These are phyloP conservation scores for Quercus wislizeni DNA, from an alignment of 306 rosid genomes.

Conservation along the genomic window DNA sequence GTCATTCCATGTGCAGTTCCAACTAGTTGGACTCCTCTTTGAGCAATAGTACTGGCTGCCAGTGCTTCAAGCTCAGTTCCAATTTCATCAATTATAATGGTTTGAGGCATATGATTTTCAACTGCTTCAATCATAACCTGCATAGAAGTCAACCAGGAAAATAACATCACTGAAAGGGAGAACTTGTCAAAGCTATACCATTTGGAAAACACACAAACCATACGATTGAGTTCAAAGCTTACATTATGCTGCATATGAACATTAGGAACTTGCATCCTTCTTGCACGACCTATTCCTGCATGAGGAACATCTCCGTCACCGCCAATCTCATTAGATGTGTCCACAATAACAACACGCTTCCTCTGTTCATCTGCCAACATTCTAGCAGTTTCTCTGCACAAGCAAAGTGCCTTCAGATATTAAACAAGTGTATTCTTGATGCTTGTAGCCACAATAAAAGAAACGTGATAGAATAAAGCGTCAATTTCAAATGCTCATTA, in stretches of 20 bases:
- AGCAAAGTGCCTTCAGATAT: constrained; percentile 27
- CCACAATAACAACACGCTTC: constrained; percentile 95
- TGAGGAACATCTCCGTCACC: constrained; percentile 99
- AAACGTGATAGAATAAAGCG: background rate
- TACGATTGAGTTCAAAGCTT: constrained; percentile 28
- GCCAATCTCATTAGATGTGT: constrained; percentile 95
- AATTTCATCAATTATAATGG: constrained; percentile 95
- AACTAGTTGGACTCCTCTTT: constrained; percentile 98
- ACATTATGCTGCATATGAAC: constrained; percentile 94
- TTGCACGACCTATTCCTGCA: constrained; percentile 88
- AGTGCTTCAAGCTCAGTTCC: constrained; percentile 98
- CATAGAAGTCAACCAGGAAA: background rate
- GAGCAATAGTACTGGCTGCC: constrained; percentile 99
- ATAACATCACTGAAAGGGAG: background rate
- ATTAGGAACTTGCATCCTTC: constrained; percentile 99
- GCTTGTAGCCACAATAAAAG: background rate
- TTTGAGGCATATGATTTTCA: constrained; percentile 96
- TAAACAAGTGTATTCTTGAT: background rate
- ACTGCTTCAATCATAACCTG: constrained; percentile 99
- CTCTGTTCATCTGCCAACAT: constrained; percentile 86
- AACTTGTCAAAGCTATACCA: background rate
- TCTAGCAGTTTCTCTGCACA: constrained; percentile 90
- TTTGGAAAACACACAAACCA: constrained; percentile 22
- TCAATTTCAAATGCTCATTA: background rate
- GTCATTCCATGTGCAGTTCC: constrained; percentile 98